These are phyloP conservation scores for Vicia faba DNA, from an alignment of 306 rosid genomes.

Conservation along the genomic window DNA sequence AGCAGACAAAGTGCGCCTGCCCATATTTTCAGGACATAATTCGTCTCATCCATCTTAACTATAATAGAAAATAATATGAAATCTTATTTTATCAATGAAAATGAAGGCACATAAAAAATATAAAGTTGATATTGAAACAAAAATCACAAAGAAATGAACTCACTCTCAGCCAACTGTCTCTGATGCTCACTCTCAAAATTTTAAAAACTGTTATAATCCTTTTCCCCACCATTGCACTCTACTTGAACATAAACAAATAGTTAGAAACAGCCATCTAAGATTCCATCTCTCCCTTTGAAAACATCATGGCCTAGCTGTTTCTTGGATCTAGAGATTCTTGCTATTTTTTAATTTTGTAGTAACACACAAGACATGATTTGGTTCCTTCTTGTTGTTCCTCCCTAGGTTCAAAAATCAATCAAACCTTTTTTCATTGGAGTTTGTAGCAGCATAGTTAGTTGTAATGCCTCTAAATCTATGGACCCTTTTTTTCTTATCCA, in stretches of 20 bases:
- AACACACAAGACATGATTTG: slow-evolving; percentile 91
- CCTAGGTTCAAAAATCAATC: slow-evolving; percentile 66
- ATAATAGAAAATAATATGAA: slow-evolving; percentile 40
- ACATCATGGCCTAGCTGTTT: slow-evolving; percentile 92
- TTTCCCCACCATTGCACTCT: slow-evolving; percentile 50
- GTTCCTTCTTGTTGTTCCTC: slow-evolving; percentile 71
- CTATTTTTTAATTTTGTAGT: slow-evolving; percentile 48
- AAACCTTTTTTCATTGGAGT: slow-evolving; percentile 55
- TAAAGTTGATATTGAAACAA: slow-evolving; percentile 39
- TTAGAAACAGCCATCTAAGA: slow-evolving; percentile 55
- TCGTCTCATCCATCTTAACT: slow-evolving; percentile 40
- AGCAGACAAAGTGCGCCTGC: slow-evolving; percentile 43
- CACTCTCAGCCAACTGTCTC: slow-evolving; percentile 51
- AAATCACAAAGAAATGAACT: slow-evolving; percentile 44
- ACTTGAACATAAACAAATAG: slow-evolving; percentile 60
- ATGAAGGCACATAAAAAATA: slow-evolving; percentile 41
- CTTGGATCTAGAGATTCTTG: slow-evolving; percentile 97
- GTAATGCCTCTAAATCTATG: slow-evolving; percentile 94
- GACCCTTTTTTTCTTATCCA: slow-evolving; percentile 53
- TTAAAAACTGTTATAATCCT: slow-evolving; percentile 51
- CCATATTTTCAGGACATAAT: slow-evolving; percentile 41
- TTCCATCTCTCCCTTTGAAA: slow-evolving; percentile 60
- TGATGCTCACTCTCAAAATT: slow-evolving; percentile 50
- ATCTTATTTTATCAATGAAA: slow-evolving; percentile 35
- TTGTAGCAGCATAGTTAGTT: slow-evolving; percentile 50